Evolutionary conservation across 1,284 basidiomycete species (phyloP), one percentile per base, ranked within the genome.

Genomic region (Flammula alnicola): DNA sequence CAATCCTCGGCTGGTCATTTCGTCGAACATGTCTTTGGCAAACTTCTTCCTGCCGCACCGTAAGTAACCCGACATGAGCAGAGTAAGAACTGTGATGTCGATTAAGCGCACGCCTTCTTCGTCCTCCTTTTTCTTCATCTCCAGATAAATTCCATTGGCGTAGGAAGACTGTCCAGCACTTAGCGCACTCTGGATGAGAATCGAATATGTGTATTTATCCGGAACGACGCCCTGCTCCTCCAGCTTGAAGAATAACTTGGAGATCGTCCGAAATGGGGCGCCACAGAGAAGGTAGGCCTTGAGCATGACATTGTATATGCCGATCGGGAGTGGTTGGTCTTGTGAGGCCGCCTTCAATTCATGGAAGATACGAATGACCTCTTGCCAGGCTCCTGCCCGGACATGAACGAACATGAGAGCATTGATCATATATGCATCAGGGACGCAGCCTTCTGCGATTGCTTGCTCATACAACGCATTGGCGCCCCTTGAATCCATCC

Each of bases 241-340:
- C 27, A 93, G 75, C 47, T 73, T 73, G 40, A 76, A 70, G 67
- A 95, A 94, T 22, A 93, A 67, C 5, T 72, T 67, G 25, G 84
- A 73, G 20, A 95, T 85, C 25, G 84, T 68, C 29, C 73, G 70
- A 60, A 90, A 88, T 0, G 95, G 92, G 2, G 91, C 81, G 9
- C 88, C 89, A 44, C 92, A 81, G 35, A 88, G 73, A 40, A 98
- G 83, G 61, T 93, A 90, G 1, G 93, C 91, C 70, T 93, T 93
- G 59, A 98, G 73, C 19, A 98, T 77, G 14, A 84, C 86, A 64
- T 94, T 93, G 66, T 84, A 85, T 26, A 88, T 74, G 47, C 81
- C 78, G 58, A 86, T 76, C 25, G 82, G 64, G 27, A 71, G 67
- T 33, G 75, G 56, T 22, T 70, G 67, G 31, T 68, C 64, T n/a